A percentile compares a stretch with the other conserved stretches of the same genome.
phyloP scores from a whole-genome alignment of 164 flowering plant species.

The Malania oleifera region DNA sequence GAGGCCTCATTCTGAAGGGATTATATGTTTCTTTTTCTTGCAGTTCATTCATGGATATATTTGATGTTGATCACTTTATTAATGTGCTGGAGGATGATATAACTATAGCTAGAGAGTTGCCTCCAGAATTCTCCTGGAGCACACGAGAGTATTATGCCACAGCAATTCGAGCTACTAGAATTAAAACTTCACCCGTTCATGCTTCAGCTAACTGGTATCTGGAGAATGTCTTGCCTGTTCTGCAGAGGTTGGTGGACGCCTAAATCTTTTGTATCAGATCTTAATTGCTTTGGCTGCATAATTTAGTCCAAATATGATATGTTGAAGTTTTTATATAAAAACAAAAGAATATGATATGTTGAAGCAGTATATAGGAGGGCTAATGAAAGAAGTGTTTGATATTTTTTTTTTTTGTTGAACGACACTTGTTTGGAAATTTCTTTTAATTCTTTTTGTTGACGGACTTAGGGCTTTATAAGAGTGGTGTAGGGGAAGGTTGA shows the following conservation, averaged over 20 bases:
- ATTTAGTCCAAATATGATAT: too few species aligned
- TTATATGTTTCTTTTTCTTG: constrained; percentile 18
- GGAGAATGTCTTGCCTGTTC: constrained; percentile 80
- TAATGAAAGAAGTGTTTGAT: too few species aligned
- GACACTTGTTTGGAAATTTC: too few species aligned
- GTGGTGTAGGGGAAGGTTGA: too few species aligned
- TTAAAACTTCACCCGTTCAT: constrained; percentile 91
- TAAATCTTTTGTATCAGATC: neutral
- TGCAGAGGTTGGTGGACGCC: constrained; percentile 57
- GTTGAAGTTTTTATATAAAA: too few species aligned
- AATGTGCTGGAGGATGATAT: constrained; percentile 79
- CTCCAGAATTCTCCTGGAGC: constrained; percentile 86
- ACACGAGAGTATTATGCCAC: constrained; percentile 94
- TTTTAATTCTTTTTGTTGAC: too few species aligned
- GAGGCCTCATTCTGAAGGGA: constrained; percentile 10
- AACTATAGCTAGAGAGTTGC: constrained; percentile 76
- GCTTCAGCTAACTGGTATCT: constrained; percentile 95
- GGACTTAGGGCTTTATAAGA: too few species aligned
- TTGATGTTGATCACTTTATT: constrained; percentile 97
- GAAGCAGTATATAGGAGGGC: too few species aligned
- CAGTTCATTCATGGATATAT: constrained; percentile 91
- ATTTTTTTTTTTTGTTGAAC: too few species aligned
- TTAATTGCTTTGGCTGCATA: too few species aligned
- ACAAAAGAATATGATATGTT: too few species aligned
- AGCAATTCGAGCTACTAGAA: constrained; percentile 79